Evolutionary conservation across 495 filamentous ascomycete genomes (phyloP).

Genomic region (Lepidopterella palustris): DNA sequence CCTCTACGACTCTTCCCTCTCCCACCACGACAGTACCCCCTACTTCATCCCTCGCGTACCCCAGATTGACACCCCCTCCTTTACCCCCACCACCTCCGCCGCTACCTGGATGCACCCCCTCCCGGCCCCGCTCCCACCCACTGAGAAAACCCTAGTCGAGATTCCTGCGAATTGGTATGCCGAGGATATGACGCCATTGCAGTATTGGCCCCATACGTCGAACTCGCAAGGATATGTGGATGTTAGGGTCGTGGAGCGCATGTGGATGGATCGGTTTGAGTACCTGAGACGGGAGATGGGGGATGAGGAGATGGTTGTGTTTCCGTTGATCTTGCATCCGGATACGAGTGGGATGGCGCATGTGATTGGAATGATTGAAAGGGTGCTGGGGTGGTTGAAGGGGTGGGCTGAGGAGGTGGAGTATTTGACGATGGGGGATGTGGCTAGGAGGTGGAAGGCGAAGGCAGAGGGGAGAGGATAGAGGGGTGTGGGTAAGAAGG

Average conservation of each 20-base stretch:
- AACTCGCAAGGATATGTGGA: constrained; percentile 52
- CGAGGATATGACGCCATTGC: constrained; percentile 54
- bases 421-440: constrained; percentile 39
- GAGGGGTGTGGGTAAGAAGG: not conserved
- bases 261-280: constrained; percentile 50
- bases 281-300: constrained; percentile 29
- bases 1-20: constrained; percentile 51
- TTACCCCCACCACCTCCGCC: constrained; percentile 42
- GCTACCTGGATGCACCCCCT: constrained; percentile 53
- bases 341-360: constrained; percentile 59
- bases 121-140: constrained; percentile 28
- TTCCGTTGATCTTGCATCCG: constrained; percentile 51
- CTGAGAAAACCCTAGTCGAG: constrained; percentile 41
- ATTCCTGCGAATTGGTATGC: constrained; percentile 52
- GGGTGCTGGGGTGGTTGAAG: constrained; percentile 49
- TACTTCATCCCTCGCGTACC: constrained; percentile 48
- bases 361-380: constrained; percentile 54
- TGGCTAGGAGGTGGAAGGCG: constrained; percentile 39
- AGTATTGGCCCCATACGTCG: constrained; percentile 44
- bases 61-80: constrained; percentile 47
- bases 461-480: constrained; percentile 4
- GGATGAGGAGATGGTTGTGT: constrained; percentile 35
- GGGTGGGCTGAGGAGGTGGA: constrained; percentile 45
- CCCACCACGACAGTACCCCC: constrained; percentile 49
- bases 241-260: constrained; percentile 45